These are phyloP conservation scores for Pleodorina starrii DNA, from an alignment of 139 green algal genomes.

Conservation along the genomic window DNA sequence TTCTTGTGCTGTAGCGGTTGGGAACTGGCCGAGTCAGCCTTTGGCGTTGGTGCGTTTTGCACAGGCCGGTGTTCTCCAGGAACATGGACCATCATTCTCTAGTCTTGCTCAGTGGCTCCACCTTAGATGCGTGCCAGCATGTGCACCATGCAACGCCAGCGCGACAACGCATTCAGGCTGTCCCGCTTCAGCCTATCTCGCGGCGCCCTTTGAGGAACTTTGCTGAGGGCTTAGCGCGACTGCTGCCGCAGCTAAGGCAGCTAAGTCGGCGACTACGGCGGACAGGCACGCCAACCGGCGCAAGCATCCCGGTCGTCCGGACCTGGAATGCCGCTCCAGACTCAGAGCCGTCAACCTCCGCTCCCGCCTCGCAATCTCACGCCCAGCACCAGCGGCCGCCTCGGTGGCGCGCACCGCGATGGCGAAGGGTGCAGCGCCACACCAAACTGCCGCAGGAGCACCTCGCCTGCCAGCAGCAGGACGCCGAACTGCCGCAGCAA, in stretches of 20 bases:
- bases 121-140: slow-evolving; percentile 5
- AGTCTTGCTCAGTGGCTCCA: neutral
- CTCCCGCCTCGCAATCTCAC: neutral
- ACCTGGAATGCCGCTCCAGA: neutral
- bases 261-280: neutral
- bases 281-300: neutral
- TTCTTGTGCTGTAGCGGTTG: too few relatives aligned
- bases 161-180: neutral
- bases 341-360: neutral
- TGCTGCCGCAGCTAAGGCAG: neutral
- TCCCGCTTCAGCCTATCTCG: neutral
- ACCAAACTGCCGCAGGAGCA: neutral
- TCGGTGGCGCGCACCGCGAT: neutral
- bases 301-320: neutral
- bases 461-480: neutral
- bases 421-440: neutral
- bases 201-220: neutral
- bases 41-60: neutral
- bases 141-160: neutral
- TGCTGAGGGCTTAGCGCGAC: neutral
- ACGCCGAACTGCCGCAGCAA: neutral
- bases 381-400: neutral
- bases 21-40: too few relatives aligned
- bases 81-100: slow-evolving; percentile 34
- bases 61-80: neutral